Base-by-base conservation (phyloP, 1,139 yeast species). In the Zygosaccharomyces sapae region DNA sequence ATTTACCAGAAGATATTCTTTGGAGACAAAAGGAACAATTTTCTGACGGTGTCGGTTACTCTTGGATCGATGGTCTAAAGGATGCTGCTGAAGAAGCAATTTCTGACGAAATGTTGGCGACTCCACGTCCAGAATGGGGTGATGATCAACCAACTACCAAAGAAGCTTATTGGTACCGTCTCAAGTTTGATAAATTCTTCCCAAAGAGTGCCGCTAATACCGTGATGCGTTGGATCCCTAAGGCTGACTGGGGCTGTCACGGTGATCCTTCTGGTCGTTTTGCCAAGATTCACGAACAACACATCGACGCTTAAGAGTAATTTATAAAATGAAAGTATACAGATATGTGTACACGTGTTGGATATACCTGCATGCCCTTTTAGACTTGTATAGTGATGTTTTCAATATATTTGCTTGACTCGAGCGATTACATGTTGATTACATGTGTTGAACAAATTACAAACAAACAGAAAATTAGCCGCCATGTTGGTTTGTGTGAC, bases 11-110 rank as follows among this genome's bases (percentile, higher is more conserved):
- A 51, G 97, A 92, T 73, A 92, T 92, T 65, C 77, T 92, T 67
- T 92, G 97, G 97, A 86, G 99, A 79, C 99, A 92, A 76, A 92
- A 92, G 82, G 98, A 92, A 74, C 99, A 92, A 75, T 92, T 92
- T 74, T 86, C 96, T 47, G 99, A 92, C 65, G 99, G 99, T 73
- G 99, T 92, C 52, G 99, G 99, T 53, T 92, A 92, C 78, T 88
- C 97, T 16, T 92, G 99, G 99, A 94, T 92, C 65, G 99, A 92
- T 70, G 90, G 95, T 44, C 80, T 92, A 67, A 92, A 92, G 78
- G 98, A 92, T 57, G 80, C 95, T 45, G 97, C 98, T 52, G 96
- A 89, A 70, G 77, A 77, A 59, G 78, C 80, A 53, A 86, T 92
- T 55, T 68, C 88, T 46, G 98, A 92, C 67, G 97, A 89, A 73